These are phyloP conservation scores for Phytophthora capsici DNA, from an alignment of 352 stramenopile genomes.

Conservation along the genomic window DNA sequence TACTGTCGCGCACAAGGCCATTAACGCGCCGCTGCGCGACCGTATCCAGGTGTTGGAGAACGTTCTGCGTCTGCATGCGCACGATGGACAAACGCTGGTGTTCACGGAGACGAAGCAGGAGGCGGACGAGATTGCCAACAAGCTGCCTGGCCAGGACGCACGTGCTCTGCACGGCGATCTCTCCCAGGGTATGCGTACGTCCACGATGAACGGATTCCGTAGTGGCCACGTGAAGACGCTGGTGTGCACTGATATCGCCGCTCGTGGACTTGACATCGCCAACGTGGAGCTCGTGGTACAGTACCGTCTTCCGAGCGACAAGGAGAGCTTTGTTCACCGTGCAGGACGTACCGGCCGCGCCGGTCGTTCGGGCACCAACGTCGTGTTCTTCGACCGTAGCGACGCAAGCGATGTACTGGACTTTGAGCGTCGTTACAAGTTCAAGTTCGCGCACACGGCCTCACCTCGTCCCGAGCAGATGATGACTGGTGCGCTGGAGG, in stretches of 20 bases:
- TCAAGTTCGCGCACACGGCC: slow-evolving; percentile 68
- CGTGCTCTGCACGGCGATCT: slow-evolving; percentile 81
- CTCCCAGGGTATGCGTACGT: slow-evolving; percentile 88
- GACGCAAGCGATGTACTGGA: slow-evolving; percentile 73
- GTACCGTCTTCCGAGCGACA: slow-evolving; percentile 93
- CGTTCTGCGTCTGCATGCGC: slow-evolving; percentile 69
- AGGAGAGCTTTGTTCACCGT: slow-evolving; percentile 96
- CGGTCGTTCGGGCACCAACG: slow-evolving; percentile 81
- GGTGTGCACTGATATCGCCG: slow-evolving; percentile 92
- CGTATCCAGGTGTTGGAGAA: slow-evolving; percentile 73
- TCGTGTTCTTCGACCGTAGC: slow-evolving; percentile 84
- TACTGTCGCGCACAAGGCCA: slow-evolving; percentile 93
- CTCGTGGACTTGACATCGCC: slow-evolving; percentile 89
- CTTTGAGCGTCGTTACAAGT: slow-evolving; percentile 83
- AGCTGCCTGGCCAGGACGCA: slow-evolving; percentile 65
- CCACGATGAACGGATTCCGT: slow-evolving; percentile 97
- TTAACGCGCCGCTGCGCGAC: slow-evolving; percentile 86
- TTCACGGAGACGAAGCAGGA: slow-evolving; percentile 98
- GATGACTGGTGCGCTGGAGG: slow-evolving; percentile 58
- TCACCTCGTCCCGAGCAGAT: slow-evolving; percentile 66
- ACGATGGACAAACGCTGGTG: slow-evolving; percentile 91
- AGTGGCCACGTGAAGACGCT: slow-evolving; percentile 93
- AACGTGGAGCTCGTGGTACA: slow-evolving; percentile 94
- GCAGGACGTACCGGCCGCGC: slow-evolving; percentile 91
- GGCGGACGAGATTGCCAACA: slow-evolving; percentile 94